A percentile compares a stretch with the other conserved stretches of the same genome.
phyloP scores from a whole-genome alignment of 2,329 filamentous ascomycete genomes.

The Fusarium sp. region DNA sequence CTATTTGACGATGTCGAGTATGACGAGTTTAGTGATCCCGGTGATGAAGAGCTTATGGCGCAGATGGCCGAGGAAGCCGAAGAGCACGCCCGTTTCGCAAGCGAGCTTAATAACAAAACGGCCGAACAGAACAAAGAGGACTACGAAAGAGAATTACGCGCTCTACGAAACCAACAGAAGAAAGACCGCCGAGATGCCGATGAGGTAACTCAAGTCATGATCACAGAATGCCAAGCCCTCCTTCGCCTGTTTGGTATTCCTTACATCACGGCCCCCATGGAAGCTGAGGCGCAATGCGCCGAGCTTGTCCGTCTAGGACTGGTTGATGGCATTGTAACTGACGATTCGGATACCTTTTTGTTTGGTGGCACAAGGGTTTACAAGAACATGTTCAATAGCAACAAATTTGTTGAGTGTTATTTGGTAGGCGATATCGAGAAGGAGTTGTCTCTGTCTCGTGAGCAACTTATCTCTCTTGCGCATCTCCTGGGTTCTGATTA shows the following conservation, averaged over 20 bases:
- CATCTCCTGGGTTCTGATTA: constrained; percentile 95
- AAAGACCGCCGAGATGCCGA: constrained; percentile 96
- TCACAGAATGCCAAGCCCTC: constrained; percentile 92
- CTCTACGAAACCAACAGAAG: constrained; percentile 92
- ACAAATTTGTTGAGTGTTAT: constrained; percentile 98
- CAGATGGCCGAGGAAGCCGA: constrained; percentile 92
- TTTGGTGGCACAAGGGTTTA: constrained; percentile 97
- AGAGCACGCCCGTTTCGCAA: constrained; percentile 93
- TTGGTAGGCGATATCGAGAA: constrained; percentile 85
- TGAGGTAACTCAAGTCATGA: constrained; percentile 96
- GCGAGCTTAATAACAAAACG: constrained; percentile 83
- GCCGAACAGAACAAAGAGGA: constrained; percentile 78
- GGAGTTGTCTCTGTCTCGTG: constrained; percentile 88
- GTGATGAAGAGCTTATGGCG: constrained; percentile 89
- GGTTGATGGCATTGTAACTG: constrained; percentile 97
- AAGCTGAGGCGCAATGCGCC: constrained; percentile 97
- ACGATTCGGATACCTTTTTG: constrained; percentile 95
- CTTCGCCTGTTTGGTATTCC: constrained; percentile 92
- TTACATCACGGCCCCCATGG: constrained; percentile 98
- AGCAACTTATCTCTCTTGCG: constrained; percentile 88
- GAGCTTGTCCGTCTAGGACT: constrained; percentile 87
- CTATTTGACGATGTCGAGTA: constrained; percentile 73
- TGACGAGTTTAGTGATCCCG: constrained; percentile 84
- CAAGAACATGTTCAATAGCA: constrained; percentile 99
- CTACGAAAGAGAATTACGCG: constrained; percentile 89